Evolutionary conservation across 2,329 filamentous ascomycete species (phyloP).

Genomic region (Penicillium sp.): DNA sequence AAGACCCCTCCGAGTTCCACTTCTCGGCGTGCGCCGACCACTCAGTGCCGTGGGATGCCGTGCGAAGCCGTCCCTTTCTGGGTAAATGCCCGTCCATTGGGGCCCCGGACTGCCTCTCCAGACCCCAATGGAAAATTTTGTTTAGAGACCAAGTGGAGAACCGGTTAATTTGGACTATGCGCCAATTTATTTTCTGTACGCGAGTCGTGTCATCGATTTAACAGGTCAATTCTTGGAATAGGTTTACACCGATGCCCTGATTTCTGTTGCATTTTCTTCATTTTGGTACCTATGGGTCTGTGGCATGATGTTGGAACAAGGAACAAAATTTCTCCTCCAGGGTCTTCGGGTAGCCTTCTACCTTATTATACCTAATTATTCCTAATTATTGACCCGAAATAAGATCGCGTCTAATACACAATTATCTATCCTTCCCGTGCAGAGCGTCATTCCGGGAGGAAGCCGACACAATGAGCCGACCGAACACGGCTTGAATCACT

Average conservation of each 20-base stretch:
- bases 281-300: not conserved
- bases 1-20: conserved; percentile 11
- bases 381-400: not conserved
- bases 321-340: not conserved
- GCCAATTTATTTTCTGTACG: conserved; percentile 2
- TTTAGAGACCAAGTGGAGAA: conserved; percentile 7
- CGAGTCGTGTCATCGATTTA: not conserved
- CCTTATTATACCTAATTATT: not conserved
- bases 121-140: not conserved
- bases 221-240: not conserved
- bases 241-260: not conserved
- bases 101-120: conserved; percentile 17
- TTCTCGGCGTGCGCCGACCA: conserved; percentile 9
- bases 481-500: conserved; percentile 12
- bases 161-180: conserved; percentile 10
- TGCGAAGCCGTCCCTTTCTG: conserved; percentile 12
- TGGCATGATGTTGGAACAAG: not conserved
- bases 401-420: not conserved
- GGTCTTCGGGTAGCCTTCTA: not conserved
- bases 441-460: conserved; percentile 1
- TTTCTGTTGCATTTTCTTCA: not conserved
- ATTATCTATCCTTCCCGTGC: not conserved
- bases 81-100: conserved; percentile 16
- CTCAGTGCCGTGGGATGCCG: conserved; percentile 4
- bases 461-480: conserved; percentile 4